These are phyloP conservation scores for Ascomycota sp. DNA, from an alignment of 2,329 filamentous ascomycete genomes.

Conservation along the genomic window DNA sequence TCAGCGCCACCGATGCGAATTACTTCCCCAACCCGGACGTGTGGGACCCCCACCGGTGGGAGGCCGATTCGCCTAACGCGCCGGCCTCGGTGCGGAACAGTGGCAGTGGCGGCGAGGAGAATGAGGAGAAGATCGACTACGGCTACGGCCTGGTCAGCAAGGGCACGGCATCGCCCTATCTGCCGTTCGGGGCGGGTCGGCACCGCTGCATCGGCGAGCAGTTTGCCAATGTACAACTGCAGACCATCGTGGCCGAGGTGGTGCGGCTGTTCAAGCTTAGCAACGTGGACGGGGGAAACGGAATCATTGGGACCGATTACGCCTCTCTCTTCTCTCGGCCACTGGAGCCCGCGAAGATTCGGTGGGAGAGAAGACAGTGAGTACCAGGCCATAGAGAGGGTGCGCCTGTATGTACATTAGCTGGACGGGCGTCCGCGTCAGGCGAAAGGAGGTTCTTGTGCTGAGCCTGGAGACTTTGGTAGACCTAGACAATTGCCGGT, in stretches of 20 bases:
- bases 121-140: slow-evolving; percentile 69
- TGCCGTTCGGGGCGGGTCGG: slow-evolving; percentile 80
- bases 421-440: too few relatives aligned
- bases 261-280: slow-evolving; percentile 62
- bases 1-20: slow-evolving; percentile 45
- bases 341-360: slow-evolving; percentile 44
- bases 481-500: too few relatives aligned
- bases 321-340: slow-evolving; percentile 52
- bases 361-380: slow-evolving; percentile 45
- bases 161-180: slow-evolving; percentile 69
- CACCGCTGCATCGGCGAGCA: slow-evolving; percentile 94
- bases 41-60: slow-evolving; percentile 89
- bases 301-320: slow-evolving; percentile 46
- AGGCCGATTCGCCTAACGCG: slow-evolving; percentile 35
- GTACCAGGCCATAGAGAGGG: background rate
- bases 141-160: slow-evolving; percentile 86
- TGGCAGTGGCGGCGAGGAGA: slow-evolving; percentile 13
- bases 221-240: slow-evolving; percentile 80
- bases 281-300: slow-evolving; percentile 48
- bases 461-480: too few relatives aligned
- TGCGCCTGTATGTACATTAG: too few relatives aligned
- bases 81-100: slow-evolving; percentile 22
- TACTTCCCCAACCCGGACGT: slow-evolving; percentile 63
- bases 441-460: background rate
- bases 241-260: slow-evolving; percentile 58